These are phyloP conservation scores for Lichtheimia ramosa DNA, from an alignment of 371 early-diverging fungal genomes.

Conservation along the genomic window DNA sequence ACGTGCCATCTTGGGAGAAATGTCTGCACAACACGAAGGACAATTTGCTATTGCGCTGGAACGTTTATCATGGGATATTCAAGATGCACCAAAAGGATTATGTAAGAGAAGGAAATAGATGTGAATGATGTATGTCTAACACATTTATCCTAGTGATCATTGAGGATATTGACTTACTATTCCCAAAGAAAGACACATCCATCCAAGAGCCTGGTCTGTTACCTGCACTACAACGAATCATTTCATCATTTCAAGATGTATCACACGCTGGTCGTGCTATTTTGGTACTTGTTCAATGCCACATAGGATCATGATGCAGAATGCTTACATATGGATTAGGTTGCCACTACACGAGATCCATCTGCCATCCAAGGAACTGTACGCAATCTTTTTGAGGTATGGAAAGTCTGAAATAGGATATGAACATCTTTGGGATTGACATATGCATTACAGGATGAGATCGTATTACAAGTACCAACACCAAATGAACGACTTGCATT, in stretches of 20 bases:
- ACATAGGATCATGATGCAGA: neutral
- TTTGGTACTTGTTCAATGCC: conserved; percentile 12
- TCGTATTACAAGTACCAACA: conserved; percentile 56
- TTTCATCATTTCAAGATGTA: conserved; percentile 5
- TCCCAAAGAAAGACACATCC: conserved; percentile 39
- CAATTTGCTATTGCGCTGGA: conserved; percentile 40
- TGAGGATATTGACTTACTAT: conserved; percentile 59
- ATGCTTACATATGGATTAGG: conserved; percentile 2
- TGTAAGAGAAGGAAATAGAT: conserved; percentile 7
- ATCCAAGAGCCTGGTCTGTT: conserved; percentile 33
- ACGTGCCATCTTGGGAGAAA: conserved; percentile 26
- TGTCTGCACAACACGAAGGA: conserved; percentile 39
- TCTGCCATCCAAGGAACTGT: conserved; percentile 8
- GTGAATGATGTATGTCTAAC: neutral
- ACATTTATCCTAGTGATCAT: conserved; percentile 32
- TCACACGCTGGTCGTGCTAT: conserved; percentile 6
- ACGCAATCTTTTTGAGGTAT: conserved; percentile 18
- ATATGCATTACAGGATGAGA: conserved; percentile 27
- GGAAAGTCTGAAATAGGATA: conserved; percentile 1
- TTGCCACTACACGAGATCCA: conserved; percentile 19
- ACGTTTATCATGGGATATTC: conserved; percentile 24
- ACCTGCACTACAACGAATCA: conserved; percentile 11
- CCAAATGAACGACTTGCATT: conserved; percentile 50
- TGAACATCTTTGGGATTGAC: conserved; percentile 9
- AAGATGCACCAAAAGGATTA: conserved; percentile 8